Evolutionary conservation across 345 rosid species (phyloP), one percentile per base, ranked within the genome.

Genomic region (Pseudoturritis turrita): DNA sequence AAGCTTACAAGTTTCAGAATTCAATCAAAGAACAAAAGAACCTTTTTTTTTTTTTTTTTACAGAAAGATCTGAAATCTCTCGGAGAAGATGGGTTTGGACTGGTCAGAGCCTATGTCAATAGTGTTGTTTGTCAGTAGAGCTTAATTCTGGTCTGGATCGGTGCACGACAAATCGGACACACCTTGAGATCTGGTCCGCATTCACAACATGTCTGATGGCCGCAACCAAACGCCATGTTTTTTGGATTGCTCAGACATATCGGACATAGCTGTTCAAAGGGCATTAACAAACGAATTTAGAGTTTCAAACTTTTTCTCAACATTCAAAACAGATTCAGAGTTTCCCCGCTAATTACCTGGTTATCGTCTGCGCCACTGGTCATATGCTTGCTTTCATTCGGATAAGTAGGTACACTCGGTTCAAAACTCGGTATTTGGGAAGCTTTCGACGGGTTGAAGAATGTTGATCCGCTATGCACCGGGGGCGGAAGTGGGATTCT

Each of bases 221-320:
- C 98, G 15, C 98, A 94, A 44, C 97, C 97, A 53, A 94, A 94
- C 46, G 98, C 98, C 98, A 94, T 89, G 81, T 91, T 80, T 70
- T 87, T 94, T 4, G 73, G 56, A 69, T 89, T 82, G 65, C 76
- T 81, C 15, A 91, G 82, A 83, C 98, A 94, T 75, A 94, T 87
- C 44, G 95, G 86, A 68, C 98, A 94, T 58, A 89, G 75, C 98
- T 94, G 92, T 45, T 65, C 53, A 43, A 13, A 46, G 37, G 29
- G 40, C 43, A 69, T 6, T n/a, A 13, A 36, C 50, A 29, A 25
- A 45, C 26, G 6, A 19, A 51, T 44, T 37, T 29, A 13, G 11
- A 49, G 36, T 7, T 13, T 29, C 14, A 61, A 77, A 45, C 50
- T 3, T 56, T 15, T 4, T 3, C 9, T 9, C 2, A 56, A 17